A percentile compares a stretch with the other conserved stretches of the same genome.
These are phyloP conservation scores for Peniophora sp. DNA, from an alignment of 1,284 basidiomycete genomes.

Conservation along the genomic window DNA sequence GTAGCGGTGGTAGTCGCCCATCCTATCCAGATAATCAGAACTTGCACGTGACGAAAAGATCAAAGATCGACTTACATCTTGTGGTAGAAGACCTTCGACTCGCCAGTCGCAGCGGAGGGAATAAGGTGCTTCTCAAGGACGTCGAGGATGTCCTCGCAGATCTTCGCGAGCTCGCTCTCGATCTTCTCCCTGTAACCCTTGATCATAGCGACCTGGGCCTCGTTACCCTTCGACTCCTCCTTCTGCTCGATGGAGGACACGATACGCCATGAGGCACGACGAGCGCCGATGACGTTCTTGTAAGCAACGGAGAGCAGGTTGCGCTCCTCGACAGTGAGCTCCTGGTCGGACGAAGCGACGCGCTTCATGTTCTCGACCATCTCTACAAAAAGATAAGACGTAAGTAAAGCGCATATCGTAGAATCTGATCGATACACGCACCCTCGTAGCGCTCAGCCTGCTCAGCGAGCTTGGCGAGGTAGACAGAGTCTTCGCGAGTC, in stretches of 20 bases:
- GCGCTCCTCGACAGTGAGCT: constrained; percentile 98
- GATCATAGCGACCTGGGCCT: constrained; percentile 97
- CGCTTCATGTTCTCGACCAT: constrained; percentile 99
- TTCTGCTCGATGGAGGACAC: constrained; percentile 99
- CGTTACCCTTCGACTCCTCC: constrained; percentile 99
- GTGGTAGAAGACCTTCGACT: constrained; percentile 99
- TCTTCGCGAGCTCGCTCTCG: constrained; percentile 95
- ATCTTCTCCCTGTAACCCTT: constrained; percentile 99
- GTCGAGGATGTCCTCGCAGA: constrained; percentile 99
- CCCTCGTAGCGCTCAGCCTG: constrained; percentile 99
- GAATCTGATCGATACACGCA: constrained; percentile 28
- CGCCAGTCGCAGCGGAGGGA: constrained; percentile 94
- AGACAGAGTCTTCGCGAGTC: constrained; percentile 93
- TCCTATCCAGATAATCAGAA: constrained; percentile 46
- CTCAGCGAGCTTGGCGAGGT: constrained; percentile 99
- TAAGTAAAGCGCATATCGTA: constrained; percentile 7
- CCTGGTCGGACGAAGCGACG: constrained; percentile 93
- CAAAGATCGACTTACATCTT: constrained; percentile 75
- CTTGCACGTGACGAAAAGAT: not conserved
- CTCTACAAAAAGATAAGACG: constrained; percentile 43
- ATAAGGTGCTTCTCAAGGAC: constrained; percentile 99
- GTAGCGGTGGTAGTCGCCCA: constrained; percentile 99
- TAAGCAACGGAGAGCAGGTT: constrained; percentile 98
- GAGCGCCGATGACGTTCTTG: constrained; percentile 99
- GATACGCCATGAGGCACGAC: constrained; percentile 98